These are phyloP conservation scores for Smallanthus sonchifolius DNA, from an alignment of 129 eudicot species.

Conservation along the genomic window DNA sequence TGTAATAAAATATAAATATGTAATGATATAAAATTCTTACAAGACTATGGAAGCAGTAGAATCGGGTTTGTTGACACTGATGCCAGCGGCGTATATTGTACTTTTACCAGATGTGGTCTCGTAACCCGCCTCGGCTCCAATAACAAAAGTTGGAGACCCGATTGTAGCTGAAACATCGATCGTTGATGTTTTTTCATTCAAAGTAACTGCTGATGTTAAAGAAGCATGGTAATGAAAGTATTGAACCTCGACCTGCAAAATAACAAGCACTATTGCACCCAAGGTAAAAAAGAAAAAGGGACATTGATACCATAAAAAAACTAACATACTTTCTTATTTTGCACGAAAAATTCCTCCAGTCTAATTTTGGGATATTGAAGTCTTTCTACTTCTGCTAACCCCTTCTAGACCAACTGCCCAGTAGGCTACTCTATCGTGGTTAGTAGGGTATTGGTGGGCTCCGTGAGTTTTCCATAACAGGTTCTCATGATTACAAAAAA, in stretches of 20 bases:
- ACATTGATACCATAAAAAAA: not conserved
- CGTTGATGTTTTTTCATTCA: slow-evolving; percentile 50
- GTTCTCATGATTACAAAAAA: not conserved
- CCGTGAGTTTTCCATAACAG: not conserved
- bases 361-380: not conserved
- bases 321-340: not conserved
- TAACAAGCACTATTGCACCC: not conserved
- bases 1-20: not conserved
- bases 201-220: slow-evolving; percentile 50
- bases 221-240: slow-evolving; percentile 82
- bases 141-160: slow-evolving; percentile 77
- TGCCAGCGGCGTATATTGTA: slow-evolving; percentile 75
- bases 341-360: not conserved
- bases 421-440: no score
- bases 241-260: slow-evolving; percentile 69
- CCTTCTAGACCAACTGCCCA: not conserved
- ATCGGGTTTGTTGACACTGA: slow-evolving; percentile 69
- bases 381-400: not conserved
- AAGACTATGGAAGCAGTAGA: slow-evolving; percentile 68
- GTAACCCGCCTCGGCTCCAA: slow-evolving; percentile 83
- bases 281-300: not conserved
- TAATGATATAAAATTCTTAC: slow-evolving; percentile 36
- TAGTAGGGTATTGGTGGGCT: not conserved
- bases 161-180: slow-evolving; percentile 29
- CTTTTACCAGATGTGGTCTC: slow-evolving; percentile 65